A percentile compares a stretch with the other conserved stretches of the same genome.
Conservation (phyloP, 2,329 filamentous ascomycete species). For the Hypoxylon sp. region DNA sequence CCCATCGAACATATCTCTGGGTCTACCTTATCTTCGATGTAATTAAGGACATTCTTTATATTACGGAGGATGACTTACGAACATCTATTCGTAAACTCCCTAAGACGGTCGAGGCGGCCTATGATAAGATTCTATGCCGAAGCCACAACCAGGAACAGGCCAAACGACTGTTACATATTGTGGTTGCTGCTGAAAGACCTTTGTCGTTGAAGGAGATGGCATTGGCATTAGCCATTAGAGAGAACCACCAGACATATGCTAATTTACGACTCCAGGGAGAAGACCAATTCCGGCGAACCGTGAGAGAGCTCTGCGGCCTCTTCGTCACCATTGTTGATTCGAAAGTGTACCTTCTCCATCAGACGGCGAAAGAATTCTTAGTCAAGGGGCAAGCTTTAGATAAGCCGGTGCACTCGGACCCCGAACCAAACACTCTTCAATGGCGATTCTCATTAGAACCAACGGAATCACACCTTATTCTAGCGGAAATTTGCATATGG, state of each 20-base stretch:
- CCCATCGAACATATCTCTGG: constrained; percentile 50
- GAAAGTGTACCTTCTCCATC: constrained; percentile 57
- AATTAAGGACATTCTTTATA: constrained; percentile 22
- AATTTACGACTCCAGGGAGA: constrained; percentile 6
- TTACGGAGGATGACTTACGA: neutral
- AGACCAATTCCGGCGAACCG: constrained; percentile 33
- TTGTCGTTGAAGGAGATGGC: constrained; percentile 55
- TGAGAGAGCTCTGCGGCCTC: constrained; percentile 55
- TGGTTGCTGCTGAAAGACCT: constrained; percentile 55
- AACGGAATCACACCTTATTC: constrained; percentile 20
- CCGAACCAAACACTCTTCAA: neutral
- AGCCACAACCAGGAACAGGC: constrained; percentile 49
- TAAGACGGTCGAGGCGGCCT: constrained; percentile 51
- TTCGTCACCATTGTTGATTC: constrained; percentile 55
- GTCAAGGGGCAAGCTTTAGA: constrained; percentile 17
- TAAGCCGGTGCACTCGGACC: neutral
- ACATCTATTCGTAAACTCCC: constrained; percentile 41
- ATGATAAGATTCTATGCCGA: constrained; percentile 55
- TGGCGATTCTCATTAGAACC: constrained; percentile 25
- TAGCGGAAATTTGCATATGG: constrained; percentile 32
- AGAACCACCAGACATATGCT: constrained; percentile 3
- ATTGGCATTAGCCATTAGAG: constrained; percentile 48
- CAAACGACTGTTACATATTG: constrained; percentile 54
- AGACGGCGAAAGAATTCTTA: constrained; percentile 59
- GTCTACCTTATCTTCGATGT: constrained; percentile 43